Evolutionary conservation across 164 flowering plant genomes (phyloP).

Genomic region (Nelumbo lutea): DNA sequence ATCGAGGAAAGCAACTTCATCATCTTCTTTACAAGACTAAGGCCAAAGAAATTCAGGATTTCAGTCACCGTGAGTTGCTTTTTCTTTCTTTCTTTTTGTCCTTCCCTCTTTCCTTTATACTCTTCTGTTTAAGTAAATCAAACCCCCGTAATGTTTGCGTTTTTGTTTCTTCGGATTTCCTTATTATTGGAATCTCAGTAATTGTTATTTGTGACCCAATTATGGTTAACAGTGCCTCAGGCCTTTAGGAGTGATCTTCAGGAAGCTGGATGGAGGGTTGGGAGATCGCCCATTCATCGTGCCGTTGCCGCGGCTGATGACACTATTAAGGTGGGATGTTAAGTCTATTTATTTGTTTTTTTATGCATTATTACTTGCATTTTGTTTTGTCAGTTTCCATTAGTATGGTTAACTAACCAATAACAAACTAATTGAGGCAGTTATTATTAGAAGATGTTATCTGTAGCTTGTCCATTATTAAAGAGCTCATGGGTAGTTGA

Average conservation of each 20-base stretch:
- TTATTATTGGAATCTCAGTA: background rate
- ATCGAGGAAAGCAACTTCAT: conserved; percentile 88
- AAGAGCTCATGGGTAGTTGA: too few relatives aligned
- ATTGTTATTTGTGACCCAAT: background rate
- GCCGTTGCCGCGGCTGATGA: conserved; percentile 89
- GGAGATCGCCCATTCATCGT: conserved; percentile 69
- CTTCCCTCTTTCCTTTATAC: background rate
- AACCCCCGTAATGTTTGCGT: background rate
- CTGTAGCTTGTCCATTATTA: too few relatives aligned
- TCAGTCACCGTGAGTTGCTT: conserved; percentile 57
- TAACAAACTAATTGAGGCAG: too few relatives aligned
- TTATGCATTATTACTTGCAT: background rate
- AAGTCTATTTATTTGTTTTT: background rate
- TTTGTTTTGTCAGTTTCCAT: background rate
- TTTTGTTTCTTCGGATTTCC: background rate
- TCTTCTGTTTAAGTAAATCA: background rate
- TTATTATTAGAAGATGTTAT: too few relatives aligned
- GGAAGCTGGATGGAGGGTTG: conserved; percentile 90
- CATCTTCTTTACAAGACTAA: conserved; percentile 80
- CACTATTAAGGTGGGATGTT: conserved; percentile 62
- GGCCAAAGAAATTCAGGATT: conserved; percentile 67
- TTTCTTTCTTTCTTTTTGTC: background rate
- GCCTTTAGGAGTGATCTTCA: conserved; percentile 73
- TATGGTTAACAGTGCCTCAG: conserved; percentile 61
- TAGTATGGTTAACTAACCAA: background rate